Evolutionary conservation across 768 basidiomycete genomes (phyloP).

Genomic region (Lentinula detonsa): DNA sequence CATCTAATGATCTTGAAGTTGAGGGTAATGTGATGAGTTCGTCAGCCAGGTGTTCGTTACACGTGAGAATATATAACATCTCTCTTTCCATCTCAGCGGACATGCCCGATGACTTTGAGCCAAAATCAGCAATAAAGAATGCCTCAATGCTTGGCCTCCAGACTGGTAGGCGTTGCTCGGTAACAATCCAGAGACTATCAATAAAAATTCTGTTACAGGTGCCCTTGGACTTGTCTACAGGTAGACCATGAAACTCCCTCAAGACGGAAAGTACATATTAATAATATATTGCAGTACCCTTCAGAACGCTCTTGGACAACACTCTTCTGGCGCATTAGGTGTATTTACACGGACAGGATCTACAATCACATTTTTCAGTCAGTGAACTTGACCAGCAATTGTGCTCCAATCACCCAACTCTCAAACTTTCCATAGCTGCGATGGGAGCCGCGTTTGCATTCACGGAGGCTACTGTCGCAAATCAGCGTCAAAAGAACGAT

Average conservation of each 20-base stretch:
- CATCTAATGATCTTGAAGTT: background rate
- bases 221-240: constrained; percentile 57
- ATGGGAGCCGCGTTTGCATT: constrained; percentile 86
- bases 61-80: background rate
- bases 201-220: constrained; percentile 18
- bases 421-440: constrained; percentile 32
- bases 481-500: constrained; percentile 74
- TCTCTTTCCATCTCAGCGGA: background rate
- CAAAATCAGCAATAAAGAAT: constrained; percentile 50
- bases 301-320: constrained; percentile 77
- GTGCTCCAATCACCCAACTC: background rate
- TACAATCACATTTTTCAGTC: constrained; percentile 90
- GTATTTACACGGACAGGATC: constrained; percentile 83
- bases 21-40: background rate
- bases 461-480: constrained; percentile 77
- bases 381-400: constrained; percentile 17
- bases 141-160: constrained; percentile 58
- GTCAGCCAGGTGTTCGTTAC: background rate
- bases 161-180: constrained; percentile 19
- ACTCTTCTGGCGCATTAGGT: constrained; percentile 77
- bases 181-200: background rate
- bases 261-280: background rate
- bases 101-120: constrained; percentile 27
- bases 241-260: background rate
- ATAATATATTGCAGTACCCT: constrained; percentile 30